These are phyloP conservation scores for Lipomyces kockii DNA, from an alignment of 805 yeast genomes.

Conservation along the genomic window DNA sequence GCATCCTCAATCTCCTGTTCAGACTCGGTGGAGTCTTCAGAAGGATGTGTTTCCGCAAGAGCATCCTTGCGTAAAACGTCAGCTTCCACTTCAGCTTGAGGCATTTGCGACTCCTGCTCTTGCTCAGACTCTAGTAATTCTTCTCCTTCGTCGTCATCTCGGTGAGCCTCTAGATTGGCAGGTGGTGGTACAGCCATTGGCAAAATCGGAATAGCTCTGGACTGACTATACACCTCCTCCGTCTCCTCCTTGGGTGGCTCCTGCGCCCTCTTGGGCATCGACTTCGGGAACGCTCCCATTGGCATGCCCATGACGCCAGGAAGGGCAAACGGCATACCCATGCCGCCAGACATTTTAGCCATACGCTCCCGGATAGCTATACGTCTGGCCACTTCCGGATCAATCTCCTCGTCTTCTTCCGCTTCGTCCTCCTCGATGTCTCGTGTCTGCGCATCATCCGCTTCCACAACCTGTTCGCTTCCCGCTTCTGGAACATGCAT, in stretches of 20 bases:
- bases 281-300: constrained; percentile 31
- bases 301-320: constrained; percentile 41
- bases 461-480: constrained; percentile 44
- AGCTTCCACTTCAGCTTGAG: constrained; percentile 10
- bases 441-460: constrained; percentile 45
- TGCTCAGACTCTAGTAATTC: constrained; percentile 26
- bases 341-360: constrained; percentile 93
- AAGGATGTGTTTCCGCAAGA: constrained; percentile 17
- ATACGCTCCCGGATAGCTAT: constrained; percentile 83
- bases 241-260: constrained; percentile 37
- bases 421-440: constrained; percentile 56
- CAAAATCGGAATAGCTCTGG: constrained; percentile 57
- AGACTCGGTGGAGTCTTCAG: constrained; percentile 13
- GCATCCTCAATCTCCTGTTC: background rate
- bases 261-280: constrained; percentile 21
- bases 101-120: background rate
- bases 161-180: constrained; percentile 34
- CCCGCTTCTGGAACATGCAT: constrained; percentile 2
- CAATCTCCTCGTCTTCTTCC: constrained; percentile 63
- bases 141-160: constrained; percentile 38
- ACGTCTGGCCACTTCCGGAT: constrained; percentile 75
- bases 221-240: constrained; percentile 38
- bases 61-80: constrained; percentile 25
- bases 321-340: constrained; percentile 58
- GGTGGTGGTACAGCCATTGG: constrained; percentile 54